phyloP scores from a whole-genome alignment of 345 rosid genomes.

The Luvunga scandens region DNA sequence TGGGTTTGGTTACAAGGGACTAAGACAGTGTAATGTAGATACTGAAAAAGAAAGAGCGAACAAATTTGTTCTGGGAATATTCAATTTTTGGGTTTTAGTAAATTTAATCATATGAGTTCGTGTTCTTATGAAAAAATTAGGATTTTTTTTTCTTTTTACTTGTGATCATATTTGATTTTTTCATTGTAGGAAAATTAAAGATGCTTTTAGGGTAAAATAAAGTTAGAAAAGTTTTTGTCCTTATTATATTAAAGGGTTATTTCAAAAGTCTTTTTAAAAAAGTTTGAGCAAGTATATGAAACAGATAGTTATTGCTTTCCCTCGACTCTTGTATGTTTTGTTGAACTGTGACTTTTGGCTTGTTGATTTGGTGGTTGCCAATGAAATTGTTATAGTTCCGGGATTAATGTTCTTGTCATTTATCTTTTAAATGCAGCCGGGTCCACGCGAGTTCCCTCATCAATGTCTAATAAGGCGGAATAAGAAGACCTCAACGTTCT shows the following conservation, averaged over 20 bases:
- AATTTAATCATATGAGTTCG: background rate
- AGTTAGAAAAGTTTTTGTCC: background rate
- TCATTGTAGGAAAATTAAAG: background rate
- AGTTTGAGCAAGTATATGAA: background rate
- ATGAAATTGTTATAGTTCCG: background rate
- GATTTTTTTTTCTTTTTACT: background rate
- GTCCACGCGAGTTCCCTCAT: slow-evolving; percentile 63
- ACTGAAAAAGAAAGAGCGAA: background rate
- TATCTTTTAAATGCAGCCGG: slow-evolving; percentile 56
- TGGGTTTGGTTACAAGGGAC: background rate
- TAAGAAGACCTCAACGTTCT: slow-evolving; percentile 73
- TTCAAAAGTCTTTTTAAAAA: too few species aligned
- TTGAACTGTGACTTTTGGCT: background rate
- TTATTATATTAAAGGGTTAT: background rate
- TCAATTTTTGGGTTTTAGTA: background rate
- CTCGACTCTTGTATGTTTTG: background rate
- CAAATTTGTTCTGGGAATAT: background rate
- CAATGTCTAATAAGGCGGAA: slow-evolving; percentile 76
- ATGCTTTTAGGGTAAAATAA: background rate
- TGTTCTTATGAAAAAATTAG: background rate
- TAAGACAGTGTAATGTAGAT: background rate
- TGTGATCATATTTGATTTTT: background rate
- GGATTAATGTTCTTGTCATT: slow-evolving; percentile 11
- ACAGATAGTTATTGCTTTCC: background rate
- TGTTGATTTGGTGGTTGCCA: background rate